Percentiles rank a stretch among this genome's conserved stretches.
These are phyloP conservation scores for Tolypocladium amazonense DNA, from an alignment of 2,329 filamentous ascomycete genomes.

Conservation along the genomic window DNA sequence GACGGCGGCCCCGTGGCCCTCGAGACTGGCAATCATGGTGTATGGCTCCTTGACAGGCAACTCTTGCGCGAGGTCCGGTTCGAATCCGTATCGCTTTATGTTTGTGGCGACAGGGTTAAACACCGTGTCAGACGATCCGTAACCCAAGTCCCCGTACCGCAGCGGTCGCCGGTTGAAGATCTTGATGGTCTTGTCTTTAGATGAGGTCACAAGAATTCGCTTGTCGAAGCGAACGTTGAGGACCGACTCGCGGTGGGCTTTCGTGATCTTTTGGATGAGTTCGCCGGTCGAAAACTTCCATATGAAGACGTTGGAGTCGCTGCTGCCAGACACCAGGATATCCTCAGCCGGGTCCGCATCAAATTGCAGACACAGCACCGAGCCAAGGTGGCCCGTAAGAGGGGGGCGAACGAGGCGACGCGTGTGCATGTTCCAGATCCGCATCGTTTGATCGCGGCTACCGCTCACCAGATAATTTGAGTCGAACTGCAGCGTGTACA, in stretches of 20 bases:
- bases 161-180: conserved; percentile 77
- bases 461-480: conserved; percentile 83
- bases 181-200: conserved; percentile 95
- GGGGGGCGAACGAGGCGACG: conserved; percentile 66
- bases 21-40: conserved; percentile 65
- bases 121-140: conserved; percentile 24
- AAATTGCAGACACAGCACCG: conserved; percentile 90
- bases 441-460: conserved; percentile 76
- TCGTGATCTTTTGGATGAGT: conserved; percentile 62
- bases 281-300: conserved; percentile 91
- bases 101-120: conserved; percentile 43
- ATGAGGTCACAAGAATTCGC: conserved; percentile 87
- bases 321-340: conserved; percentile 89
- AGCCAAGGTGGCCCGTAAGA: conserved; percentile 67
- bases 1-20: conserved; percentile 82
- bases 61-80: conserved; percentile 32
- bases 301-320: conserved; percentile 80
- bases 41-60: conserved; percentile 52
- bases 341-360: conserved; percentile 82
- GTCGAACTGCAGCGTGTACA: conserved; percentile 89
- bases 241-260: conserved; percentile 82
- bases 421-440: conserved; percentile 83
- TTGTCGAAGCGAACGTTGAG: conserved; percentile 89
- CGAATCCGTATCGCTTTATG: conserved; percentile 45
- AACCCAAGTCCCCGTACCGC: conserved; percentile 47